phyloP scores from a whole-genome alignment of 2,329 filamentous ascomycete species.

The Dothideomycetes sp. region DNA sequence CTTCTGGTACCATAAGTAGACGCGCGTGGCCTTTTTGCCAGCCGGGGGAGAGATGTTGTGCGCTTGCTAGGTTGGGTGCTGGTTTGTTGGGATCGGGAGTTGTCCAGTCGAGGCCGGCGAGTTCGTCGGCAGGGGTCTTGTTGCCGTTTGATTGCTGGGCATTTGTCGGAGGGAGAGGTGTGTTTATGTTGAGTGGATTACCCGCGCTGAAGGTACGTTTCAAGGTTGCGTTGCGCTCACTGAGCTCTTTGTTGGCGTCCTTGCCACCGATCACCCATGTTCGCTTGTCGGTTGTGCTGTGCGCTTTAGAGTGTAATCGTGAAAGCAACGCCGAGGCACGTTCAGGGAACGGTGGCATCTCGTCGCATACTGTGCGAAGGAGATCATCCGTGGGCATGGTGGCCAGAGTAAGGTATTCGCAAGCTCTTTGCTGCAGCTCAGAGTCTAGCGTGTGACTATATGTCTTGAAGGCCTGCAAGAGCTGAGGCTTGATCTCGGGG shows the following conservation, averaged over 20 bases:
- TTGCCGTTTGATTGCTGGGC: constrained; percentile 26
- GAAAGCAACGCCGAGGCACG: constrained; percentile 85
- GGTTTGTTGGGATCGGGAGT: constrained; percentile 50
- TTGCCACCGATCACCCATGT: constrained; percentile 98
- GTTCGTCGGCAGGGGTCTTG: constrained; percentile 44
- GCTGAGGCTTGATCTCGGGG: constrained; percentile 93
- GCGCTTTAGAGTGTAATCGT: constrained; percentile 87
- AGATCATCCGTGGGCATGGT: constrained; percentile 83
- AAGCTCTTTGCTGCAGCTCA: constrained; percentile 90
- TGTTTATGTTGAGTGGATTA: constrained; percentile 27
- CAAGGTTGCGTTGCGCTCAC: constrained; percentile 71
- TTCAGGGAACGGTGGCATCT: constrained; percentile 98
- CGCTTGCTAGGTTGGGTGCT: constrained; percentile 81
- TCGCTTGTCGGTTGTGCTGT: constrained; percentile 76
- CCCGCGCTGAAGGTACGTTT: constrained; percentile 70
- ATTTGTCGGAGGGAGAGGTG: constrained; percentile 33
- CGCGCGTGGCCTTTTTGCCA: constrained; percentile 88
- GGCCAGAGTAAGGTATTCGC: constrained; percentile 83
- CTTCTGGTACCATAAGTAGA: constrained; percentile 69
- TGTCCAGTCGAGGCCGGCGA: constrained; percentile 74
- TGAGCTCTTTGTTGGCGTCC: constrained; percentile 74
- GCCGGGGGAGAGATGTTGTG: constrained; percentile 83
- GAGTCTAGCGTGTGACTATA: constrained; percentile 94
- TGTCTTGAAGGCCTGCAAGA: constrained; percentile 78
- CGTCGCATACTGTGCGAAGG: constrained; percentile 86